These are phyloP conservation scores for Aspergillus ostianus DNA, from an alignment of 495 filamentous ascomycete genomes.

Conservation along the genomic window DNA sequence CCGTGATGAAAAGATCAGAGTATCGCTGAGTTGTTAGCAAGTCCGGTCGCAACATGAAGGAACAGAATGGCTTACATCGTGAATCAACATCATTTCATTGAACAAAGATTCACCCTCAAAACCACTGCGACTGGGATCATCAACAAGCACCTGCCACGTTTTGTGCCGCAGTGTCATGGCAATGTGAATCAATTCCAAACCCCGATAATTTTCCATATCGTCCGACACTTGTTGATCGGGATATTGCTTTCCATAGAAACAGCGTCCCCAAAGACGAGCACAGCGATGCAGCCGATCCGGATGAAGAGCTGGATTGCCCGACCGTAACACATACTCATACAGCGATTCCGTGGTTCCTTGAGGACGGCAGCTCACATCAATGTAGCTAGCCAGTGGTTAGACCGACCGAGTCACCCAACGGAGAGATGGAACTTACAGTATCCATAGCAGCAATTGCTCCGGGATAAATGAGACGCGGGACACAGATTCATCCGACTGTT, in stretches of 20 bases:
- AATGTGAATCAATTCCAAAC: conserved; percentile 36
- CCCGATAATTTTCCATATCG: conserved; percentile 49
- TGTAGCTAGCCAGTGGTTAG: conserved; percentile 25
- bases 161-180: conserved; percentile 37
- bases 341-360: conserved; percentile 39
- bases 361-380: conserved; percentile 35
- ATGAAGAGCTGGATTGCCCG: conserved; percentile 36
- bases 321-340: conserved; percentile 36
- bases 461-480: conserved; percentile 38
- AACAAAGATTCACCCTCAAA: conserved; percentile 34
- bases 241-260: conserved; percentile 46
- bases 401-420: neutral
- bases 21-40: conserved; percentile 29
- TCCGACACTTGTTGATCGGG: conserved; percentile 46
- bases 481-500: conserved; percentile 14
- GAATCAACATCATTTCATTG: conserved; percentile 31
- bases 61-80: conserved; percentile 27
- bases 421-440: conserved; percentile 25
- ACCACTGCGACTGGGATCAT: conserved; percentile 24
- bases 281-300: conserved; percentile 40
- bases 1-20: conserved; percentile 44
- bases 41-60: neutral
- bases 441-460: conserved; percentile 42
- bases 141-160: conserved; percentile 39
- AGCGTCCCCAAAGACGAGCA: conserved; percentile 43